phyloP scores from a whole-genome alignment of 1,284 basidiomycete genomes.

The Ganoderma sp. region DNA sequence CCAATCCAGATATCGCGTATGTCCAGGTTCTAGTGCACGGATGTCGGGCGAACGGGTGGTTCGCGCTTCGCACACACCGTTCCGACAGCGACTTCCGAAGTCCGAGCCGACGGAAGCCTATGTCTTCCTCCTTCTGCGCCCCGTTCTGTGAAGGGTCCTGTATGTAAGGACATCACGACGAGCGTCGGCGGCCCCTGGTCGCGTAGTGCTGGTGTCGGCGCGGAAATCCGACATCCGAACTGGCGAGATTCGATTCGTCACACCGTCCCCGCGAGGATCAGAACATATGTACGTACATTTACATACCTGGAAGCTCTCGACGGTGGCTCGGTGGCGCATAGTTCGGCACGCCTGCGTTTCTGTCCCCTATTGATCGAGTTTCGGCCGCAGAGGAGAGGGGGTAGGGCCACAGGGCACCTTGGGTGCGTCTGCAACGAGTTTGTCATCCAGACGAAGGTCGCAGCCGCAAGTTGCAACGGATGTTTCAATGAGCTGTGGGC shows the following conservation, averaged over 20 bases:
- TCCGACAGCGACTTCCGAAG: constrained; percentile 5
- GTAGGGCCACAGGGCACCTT: too few relatives aligned
- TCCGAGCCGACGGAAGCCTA: constrained; percentile 5
- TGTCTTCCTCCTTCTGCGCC: background rate
- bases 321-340: constrained; percentile 1
- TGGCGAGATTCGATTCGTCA: background rate
- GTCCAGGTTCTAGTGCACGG: background rate
- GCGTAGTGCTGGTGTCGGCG: background rate
- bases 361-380: background rate
- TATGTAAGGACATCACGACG: background rate
- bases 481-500: background rate
- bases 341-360: background rate
- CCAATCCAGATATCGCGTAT: background rate
- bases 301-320: background rate
- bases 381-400: background rate
- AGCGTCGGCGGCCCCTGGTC: background rate
- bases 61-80: background rate
- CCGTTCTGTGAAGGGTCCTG: background rate
- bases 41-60: background rate
- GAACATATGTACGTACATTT: constrained; percentile 9
- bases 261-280: constrained; percentile 22
- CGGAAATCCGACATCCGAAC: constrained; percentile 4
- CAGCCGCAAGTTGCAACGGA: background rate
- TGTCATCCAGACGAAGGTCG: background rate
- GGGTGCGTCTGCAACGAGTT: background rate